Evolutionary conservation across 768 basidiomycete genomes (phyloP).

Genomic region (Dioszegia crocea): DNA sequence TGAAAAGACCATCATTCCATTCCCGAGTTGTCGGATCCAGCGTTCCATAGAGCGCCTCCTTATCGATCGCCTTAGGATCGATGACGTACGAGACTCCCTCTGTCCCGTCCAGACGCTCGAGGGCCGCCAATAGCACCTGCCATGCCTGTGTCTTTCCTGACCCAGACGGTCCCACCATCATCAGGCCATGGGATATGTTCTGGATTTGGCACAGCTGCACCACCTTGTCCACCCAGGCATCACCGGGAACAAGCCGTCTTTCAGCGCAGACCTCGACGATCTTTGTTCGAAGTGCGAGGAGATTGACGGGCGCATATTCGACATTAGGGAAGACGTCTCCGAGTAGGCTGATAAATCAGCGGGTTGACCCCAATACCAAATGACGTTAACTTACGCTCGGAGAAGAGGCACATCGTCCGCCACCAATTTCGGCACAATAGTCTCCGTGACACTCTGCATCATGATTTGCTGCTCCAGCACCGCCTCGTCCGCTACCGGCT

Average conservation of each 20-base stretch:
- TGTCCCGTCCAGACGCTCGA: constrained; percentile 82
- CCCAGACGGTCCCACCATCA: constrained; percentile 99
- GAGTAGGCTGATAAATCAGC: constrained; percentile 61
- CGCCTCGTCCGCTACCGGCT: constrained; percentile 6
- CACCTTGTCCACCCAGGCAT: constrained; percentile 90
- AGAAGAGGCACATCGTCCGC: constrained; percentile 94
- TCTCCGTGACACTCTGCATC: constrained; percentile 97
- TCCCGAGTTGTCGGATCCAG: constrained; percentile 95
- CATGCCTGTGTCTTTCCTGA: constrained; percentile 96
- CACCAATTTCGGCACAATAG: constrained; percentile 95
- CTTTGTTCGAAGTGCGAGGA: constrained; percentile 76
- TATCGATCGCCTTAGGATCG: constrained; percentile 98
- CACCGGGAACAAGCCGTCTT: constrained; percentile 76
- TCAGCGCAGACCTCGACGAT: constrained; percentile 83
- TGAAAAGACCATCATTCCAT: constrained; percentile 99
- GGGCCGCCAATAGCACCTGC: constrained; percentile 84
- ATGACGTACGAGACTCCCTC: constrained; percentile 96
- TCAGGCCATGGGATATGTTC: constrained; percentile 97
- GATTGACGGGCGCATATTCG: constrained; percentile 80
- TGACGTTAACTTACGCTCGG: constrained; percentile 78
- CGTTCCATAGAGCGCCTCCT: constrained; percentile 95
- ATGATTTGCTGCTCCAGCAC: constrained; percentile 90
- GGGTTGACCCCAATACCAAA: too few relatives aligned
- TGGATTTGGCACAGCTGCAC: constrained; percentile 98
- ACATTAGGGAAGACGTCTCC: constrained; percentile 97